phyloP scores from a whole-genome alignment of 306 rosid species.

The Dryas octopetala region DNA sequence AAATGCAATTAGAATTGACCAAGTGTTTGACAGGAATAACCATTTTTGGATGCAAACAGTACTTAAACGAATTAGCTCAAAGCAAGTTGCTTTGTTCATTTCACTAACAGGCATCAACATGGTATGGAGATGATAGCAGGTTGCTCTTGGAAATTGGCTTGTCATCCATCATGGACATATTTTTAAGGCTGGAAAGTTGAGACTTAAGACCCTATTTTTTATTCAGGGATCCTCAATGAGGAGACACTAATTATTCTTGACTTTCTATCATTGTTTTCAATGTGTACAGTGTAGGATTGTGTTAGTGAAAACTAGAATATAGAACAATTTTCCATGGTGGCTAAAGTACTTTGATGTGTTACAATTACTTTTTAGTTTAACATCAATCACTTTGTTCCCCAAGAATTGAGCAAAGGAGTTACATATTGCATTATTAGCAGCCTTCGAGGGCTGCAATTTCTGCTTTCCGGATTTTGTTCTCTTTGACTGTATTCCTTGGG shows the following conservation, averaged over 20 bases:
- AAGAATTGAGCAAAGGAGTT: conserved; percentile 28
- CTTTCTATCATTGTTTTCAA: conserved; percentile 37
- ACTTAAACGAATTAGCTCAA: background rate
- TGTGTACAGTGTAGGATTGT: conserved; percentile 82
- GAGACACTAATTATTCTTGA: conserved; percentile 49
- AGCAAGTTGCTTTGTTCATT: conserved; percentile 31
- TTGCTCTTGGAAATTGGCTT: conserved; percentile 35
- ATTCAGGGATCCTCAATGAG: conserved; percentile 47
- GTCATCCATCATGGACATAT: conserved; percentile 48
- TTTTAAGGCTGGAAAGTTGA: conserved; percentile 38
- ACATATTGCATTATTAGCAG: conserved; percentile 10
- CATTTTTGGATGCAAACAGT: conserved; percentile 19
- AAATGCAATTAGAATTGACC: conserved; percentile 23
- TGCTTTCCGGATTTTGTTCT: background rate
- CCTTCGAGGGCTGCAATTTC: background rate
- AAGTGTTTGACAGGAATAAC: conserved; percentile 5
- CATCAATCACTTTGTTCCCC: conserved; percentile 39
- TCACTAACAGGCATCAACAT: conserved; percentile 24
- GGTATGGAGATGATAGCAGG: conserved; percentile 40
- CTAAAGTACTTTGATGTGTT: conserved; percentile 27
- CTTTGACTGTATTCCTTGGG: background rate
- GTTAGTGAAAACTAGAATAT: conserved; percentile 63
- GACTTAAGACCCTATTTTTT: conserved; percentile 55
- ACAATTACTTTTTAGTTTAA: conserved; percentile 29
- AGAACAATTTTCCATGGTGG: conserved; percentile 44